Base-by-base conservation (phyloP, 2,329 filamentous ascomycete species). In the Cladosporium velox region DNA sequence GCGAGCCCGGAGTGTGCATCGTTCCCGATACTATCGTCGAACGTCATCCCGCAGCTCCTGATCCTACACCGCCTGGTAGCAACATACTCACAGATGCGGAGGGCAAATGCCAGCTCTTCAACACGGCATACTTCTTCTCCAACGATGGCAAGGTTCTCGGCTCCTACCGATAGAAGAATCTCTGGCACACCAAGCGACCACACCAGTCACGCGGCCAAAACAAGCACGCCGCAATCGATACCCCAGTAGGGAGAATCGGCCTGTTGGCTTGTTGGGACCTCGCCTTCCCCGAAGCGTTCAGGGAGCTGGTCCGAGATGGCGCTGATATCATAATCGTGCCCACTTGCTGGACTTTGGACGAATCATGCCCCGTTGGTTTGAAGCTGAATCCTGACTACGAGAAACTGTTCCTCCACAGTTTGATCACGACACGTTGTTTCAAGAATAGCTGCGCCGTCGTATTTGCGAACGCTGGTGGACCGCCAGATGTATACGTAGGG, bases 91-190 rank as follows among this genome's bases (percentile, higher is more conserved):
- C 52, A 54, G 81, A 87, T 44, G 81, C 85, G 0, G 79, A 64
- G 7, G 62, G 51, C 12, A 51, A 58, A n/a, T 41, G 65, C 69
- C 66, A 73, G 11, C 77, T 91, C 7, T 78, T 84, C 67, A 91
- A 91, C 74, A 84, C 87, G 60, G 84, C 87, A 7, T 90, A 91
- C 76, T 91, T 91, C 75, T 85, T 92, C 52, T 57, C 79, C 80
- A 64, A 71, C 80, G 98, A 99, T 90, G 95, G 95, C 79, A 99
- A 98, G 92, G 96, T 94, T 80, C 98, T 99, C 84, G 98, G 95
- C 73, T 99, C 98, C 91, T 95, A 99, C 88, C 92, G 95, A 85
- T 99, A 99, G 92, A 99, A 99, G 90, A 98, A 98, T 85, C 90
- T 99, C 62, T 95, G 98, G 85, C 99, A 98, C 88, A 98, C 98